Percentiles rank a stretch among this genome's conserved stretches.
Evolutionary conservation across 148 eudicot genomes (phyloP).

Genomic region (Mesembryanthemum crystallinum): DNA sequence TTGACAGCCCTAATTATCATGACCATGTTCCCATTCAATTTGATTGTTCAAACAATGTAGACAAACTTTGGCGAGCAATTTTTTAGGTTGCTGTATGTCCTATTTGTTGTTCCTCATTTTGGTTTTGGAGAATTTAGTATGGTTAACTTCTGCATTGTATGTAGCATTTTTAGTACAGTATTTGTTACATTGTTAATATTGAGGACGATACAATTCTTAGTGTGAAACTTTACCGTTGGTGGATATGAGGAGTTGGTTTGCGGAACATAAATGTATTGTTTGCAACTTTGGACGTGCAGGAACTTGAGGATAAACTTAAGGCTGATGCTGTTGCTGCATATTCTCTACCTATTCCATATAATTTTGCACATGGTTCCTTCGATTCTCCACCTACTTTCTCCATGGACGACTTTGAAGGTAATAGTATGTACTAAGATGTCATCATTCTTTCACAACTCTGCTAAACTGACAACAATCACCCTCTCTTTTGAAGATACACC

Average conservation of each 20-base stretch:
- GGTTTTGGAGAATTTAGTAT: neutral
- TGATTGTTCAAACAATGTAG: neutral
- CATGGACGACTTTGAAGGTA: constrained; percentile 97
- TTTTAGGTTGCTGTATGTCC: neutral
- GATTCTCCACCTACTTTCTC: constrained; percentile 55
- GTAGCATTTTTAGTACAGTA: neutral
- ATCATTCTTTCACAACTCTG: neutral
- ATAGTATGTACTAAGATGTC: neutral
- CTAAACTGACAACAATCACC: neutral
- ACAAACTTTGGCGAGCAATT: neutral
- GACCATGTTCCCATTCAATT: neutral
- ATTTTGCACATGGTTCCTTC: constrained; percentile 34
- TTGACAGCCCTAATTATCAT: no score
- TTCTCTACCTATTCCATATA: constrained; percentile 39
- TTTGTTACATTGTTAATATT: neutral
- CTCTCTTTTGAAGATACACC: neutral
- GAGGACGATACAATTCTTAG: neutral
- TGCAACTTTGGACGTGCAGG: constrained; percentile 39
- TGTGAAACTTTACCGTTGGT: neutral
- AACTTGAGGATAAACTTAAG: constrained; percentile 63
- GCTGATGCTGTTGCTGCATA: constrained; percentile 69
- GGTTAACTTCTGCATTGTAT: neutral
- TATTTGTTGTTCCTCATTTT: neutral
- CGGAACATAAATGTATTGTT: neutral
- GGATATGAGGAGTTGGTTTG: neutral